Base-by-base conservation (phyloP, 768 basidiomycete species). In the Mrakia blollopis region DNA sequence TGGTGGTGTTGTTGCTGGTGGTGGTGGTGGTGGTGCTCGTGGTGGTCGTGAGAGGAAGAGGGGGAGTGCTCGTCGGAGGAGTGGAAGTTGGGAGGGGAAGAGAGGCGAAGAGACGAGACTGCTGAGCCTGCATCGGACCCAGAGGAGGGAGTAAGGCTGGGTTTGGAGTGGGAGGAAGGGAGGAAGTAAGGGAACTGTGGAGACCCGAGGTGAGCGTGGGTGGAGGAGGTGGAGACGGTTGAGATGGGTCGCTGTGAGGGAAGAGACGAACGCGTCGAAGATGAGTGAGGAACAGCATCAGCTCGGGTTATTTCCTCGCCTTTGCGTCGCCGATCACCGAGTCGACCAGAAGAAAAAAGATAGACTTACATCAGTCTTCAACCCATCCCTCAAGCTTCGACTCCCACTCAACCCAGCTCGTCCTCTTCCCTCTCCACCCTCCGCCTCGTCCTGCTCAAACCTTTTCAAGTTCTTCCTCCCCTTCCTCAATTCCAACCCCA, bases 221-320 rank as follows among this genome's bases (percentile, higher is more conserved):
- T 72, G 23, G 71, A 72, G n/a, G 52, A 57, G 71, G 54, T 72
- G 13, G 71, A 72, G 52, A 72, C 10, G 71, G 47, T 72, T 6
- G 71, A 72, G 71, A 72, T 60, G 35, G 71, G 71, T 57, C 71
- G 71, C 71, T 72, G 28, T 52, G 25, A 35, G 50, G 8, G 7
- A 18, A 21, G 50, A 23, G 2, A 21, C 5, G 21, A 1, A 16
- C 16, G 32, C 25, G n/a, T 13, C 39, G 39, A 35, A n/a, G 28
- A 14, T 60, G 5, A 44, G 44, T 44, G n/a, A n/a, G n/a, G n/a
- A n/a, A n/a, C n/a, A n/a, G n/a, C n/a, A n/a, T n/a, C n/a, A n/a
- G n/a, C n/a, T n/a, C n/a, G n/a, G n/a, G n/a, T n/a, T n/a, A n/a
- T n/a, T n/a, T n/a, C n/a, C n/a, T n/a, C n/a, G n/a, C n/a, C n/a